Conservation (phyloP, 1,284 basidiomycete genomes). For the Tilletia indica region DNA sequence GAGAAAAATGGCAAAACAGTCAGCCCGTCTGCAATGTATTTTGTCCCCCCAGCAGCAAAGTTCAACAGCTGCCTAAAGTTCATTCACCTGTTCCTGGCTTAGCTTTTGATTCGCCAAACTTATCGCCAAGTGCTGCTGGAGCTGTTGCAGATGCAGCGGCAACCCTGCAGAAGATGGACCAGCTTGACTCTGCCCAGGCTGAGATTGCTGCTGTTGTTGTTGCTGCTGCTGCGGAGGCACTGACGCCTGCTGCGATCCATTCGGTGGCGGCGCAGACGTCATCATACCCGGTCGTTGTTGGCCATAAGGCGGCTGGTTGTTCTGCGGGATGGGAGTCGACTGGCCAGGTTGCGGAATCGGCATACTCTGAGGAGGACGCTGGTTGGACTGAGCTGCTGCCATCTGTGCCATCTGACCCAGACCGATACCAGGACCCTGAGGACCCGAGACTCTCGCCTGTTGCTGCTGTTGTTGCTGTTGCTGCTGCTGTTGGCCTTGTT, state of each 20-base stretch:
- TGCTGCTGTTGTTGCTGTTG: constrained; percentile 34
- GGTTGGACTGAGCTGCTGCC: neutral
- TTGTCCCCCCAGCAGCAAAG: too few species aligned
- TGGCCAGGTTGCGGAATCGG: neutral
- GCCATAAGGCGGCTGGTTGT: neutral
- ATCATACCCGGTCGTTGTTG: constrained; percentile 4
- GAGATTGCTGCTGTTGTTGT: constrained; percentile 3
- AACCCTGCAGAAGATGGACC: constrained; percentile 19
- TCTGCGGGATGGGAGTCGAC: neutral
- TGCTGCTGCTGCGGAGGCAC: neutral
- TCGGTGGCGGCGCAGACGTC: neutral
- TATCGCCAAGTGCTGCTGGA: constrained; percentile 47
- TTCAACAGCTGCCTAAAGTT: neutral
- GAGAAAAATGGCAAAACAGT: too few species aligned
- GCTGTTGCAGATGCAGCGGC: constrained; percentile 43
- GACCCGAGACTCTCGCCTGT: neutral
- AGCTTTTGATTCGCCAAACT: constrained; percentile 39
- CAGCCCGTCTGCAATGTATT: too few species aligned
- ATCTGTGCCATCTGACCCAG: constrained; percentile 17
- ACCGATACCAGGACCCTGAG: neutral
- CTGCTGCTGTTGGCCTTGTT: constrained; percentile 23
- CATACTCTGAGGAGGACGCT: neutral
- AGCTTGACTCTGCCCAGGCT: neutral
- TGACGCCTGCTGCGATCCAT: neutral
- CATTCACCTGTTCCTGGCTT: constrained; percentile 28